phyloP scores from a whole-genome alignment of 106 monocot species.

The Allium sativum region DNA sequence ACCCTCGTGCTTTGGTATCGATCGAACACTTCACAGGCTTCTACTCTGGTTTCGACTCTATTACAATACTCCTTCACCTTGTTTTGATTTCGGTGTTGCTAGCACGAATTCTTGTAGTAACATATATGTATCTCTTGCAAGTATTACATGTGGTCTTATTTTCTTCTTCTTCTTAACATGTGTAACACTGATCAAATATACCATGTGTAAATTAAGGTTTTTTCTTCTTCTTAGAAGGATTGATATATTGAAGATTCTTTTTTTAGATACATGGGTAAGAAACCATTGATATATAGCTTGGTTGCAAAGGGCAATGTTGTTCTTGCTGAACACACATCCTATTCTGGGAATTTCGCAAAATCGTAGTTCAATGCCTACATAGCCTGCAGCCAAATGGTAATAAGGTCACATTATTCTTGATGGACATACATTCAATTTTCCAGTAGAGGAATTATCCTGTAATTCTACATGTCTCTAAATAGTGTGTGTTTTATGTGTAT shows the following conservation, averaged over 20 bases:
- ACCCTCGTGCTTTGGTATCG: too few relatives aligned
- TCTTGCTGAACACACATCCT: slow-evolving; percentile 86
- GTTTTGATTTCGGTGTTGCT: too few relatives aligned
- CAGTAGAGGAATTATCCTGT: slow-evolving; percentile 47
- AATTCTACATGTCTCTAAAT: neutral
- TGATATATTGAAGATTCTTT: neutral
- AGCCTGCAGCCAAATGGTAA: slow-evolving; percentile 64
- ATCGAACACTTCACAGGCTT: too few relatives aligned
- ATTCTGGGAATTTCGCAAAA: slow-evolving; percentile 78
- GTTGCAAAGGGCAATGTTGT: slow-evolving; percentile 84
- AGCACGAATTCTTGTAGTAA: too few relatives aligned
- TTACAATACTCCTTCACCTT: too few relatives aligned
- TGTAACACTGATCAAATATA: too few relatives aligned
- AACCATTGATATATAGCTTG: slow-evolving; percentile 76
- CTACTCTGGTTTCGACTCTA: too few relatives aligned
- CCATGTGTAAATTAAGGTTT: too few relatives aligned
- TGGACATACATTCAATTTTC: slow-evolving; percentile 85
- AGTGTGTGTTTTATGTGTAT: too few relatives aligned
- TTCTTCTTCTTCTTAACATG: too few relatives aligned
- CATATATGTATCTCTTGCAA: too few relatives aligned
- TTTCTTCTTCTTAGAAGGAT: neutral
- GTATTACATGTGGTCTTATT: too few relatives aligned
- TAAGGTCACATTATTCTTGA: slow-evolving; percentile 83
- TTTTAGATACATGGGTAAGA: slow-evolving; percentile 39
- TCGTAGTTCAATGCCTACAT: slow-evolving; percentile 84